These are phyloP conservation scores for Chaetomium sp. DNA, from an alignment of 2,329 filamentous ascomycete species.

Conservation along the genomic window DNA sequence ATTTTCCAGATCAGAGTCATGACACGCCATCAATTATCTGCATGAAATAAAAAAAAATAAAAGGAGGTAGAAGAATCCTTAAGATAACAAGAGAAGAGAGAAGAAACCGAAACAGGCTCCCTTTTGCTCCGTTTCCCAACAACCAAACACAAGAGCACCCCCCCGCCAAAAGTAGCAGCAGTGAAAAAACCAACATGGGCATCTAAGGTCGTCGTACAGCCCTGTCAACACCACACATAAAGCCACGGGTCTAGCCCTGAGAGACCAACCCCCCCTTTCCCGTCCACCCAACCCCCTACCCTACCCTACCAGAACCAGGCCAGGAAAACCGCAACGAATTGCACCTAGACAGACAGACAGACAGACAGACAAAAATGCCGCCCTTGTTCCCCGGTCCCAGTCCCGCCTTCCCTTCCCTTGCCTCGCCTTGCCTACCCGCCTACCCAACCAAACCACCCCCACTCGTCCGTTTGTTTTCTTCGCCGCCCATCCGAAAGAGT, in stretches of 20 bases:
- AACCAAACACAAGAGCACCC: slow-evolving; percentile 21
- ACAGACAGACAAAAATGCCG: neutral
- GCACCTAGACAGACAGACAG: neutral
- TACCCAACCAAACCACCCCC: neutral
- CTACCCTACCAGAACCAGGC: neutral
- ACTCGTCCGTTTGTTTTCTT: neutral
- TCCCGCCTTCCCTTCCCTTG: neutral
- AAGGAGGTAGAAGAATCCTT: slow-evolving; percentile 9
- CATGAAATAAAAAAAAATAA: slow-evolving; percentile 16
- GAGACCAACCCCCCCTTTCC: neutral
- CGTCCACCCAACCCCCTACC: no score
- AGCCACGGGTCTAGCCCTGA: neutral
- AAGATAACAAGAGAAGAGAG: slow-evolving; percentile 14
- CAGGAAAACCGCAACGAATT: neutral
- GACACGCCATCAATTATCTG: slow-evolving; percentile 22
- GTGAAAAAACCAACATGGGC: neutral
- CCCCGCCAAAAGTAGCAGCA: neutral
- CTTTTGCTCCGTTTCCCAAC: slow-evolving; percentile 27
- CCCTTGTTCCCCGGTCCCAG: neutral
- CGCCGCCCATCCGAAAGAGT: neutral
- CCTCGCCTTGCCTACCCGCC: neutral
- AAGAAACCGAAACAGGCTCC: slow-evolving; percentile 25
- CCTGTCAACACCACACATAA: neutral
- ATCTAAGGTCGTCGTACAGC: slow-evolving; percentile 7
- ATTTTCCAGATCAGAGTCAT: neutral